Percentiles rank a stretch among this genome's conserved stretches.
phyloP scores from a whole-genome alignment of 495 filamentous ascomycete genomes.

The Hyaloscypha bicolor region DNA sequence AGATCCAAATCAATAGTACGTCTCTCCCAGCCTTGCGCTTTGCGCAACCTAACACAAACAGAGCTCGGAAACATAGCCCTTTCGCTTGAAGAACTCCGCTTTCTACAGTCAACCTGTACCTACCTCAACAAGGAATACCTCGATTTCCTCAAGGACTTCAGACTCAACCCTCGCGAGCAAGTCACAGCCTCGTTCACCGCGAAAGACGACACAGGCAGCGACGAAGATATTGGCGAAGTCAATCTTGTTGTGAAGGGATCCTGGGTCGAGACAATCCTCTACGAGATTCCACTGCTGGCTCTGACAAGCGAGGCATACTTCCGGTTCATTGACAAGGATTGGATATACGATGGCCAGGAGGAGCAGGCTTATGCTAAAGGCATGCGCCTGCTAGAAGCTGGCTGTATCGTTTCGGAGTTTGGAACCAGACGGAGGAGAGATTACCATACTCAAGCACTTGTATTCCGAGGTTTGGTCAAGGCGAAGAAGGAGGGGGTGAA shows the following conservation, averaged over 20 bases:
- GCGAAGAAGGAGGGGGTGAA: conserved; percentile 69
- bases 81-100: conserved; percentile 75
- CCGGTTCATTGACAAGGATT: conserved; percentile 88
- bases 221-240: conserved; percentile 72
- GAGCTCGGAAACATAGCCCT: conserved; percentile 79
- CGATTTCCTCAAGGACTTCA: conserved; percentile 77
- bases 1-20: conserved; percentile 77
- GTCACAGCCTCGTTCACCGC: conserved; percentile 71
- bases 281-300: conserved; percentile 93
- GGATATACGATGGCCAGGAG: conserved; percentile 82
- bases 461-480: conserved; percentile 77
- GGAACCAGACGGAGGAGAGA: conserved; percentile 85
- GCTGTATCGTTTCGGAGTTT: conserved; percentile 92
- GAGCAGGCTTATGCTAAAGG: conserved; percentile 82
- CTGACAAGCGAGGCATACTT: conserved; percentile 96
- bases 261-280: conserved; percentile 96
- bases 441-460: conserved; percentile 91
- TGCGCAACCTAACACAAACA: conserved; percentile 34
- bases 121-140: conserved; percentile 82
- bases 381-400: conserved; percentile 70
- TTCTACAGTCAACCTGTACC: conserved; percentile 74
- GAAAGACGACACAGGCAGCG: conserved; percentile 62
- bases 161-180: conserved; percentile 77
- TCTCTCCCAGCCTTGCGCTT: conserved; percentile 9
- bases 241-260: conserved; percentile 73